These are phyloP conservation scores for Ceratonia siliqua DNA, from an alignment of 306 rosid genomes.

Conservation along the genomic window DNA sequence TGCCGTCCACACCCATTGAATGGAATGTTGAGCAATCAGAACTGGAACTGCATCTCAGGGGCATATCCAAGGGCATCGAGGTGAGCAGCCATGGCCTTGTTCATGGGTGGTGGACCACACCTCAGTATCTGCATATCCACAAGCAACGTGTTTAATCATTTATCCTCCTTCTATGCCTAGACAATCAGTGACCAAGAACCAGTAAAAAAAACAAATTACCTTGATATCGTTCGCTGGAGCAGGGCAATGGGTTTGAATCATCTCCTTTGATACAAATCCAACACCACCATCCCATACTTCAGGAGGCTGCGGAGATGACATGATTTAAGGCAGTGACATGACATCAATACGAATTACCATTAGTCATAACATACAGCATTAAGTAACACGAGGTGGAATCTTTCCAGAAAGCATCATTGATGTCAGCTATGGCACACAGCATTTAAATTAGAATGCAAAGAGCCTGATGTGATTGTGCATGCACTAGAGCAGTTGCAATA, in stretches of 20 bases:
- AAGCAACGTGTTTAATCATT: constrained; percentile 7
- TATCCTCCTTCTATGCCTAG: background rate
- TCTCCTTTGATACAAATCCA: constrained; percentile 89
- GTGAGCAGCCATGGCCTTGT: constrained; percentile 91
- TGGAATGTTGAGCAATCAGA: constrained; percentile 51
- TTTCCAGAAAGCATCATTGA: background rate
- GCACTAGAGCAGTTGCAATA: background rate
- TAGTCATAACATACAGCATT: background rate
- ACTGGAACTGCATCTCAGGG: constrained; percentile 86
- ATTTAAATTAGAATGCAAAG: constrained; percentile 6
- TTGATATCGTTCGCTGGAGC: constrained; percentile 72
- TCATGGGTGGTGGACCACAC: constrained; percentile 99
- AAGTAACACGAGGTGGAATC: constrained; percentile 45
- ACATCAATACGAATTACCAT: constrained; percentile 16
- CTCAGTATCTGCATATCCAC: constrained; percentile 65
- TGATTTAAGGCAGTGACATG: background rate
- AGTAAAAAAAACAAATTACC: no score
- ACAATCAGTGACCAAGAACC: no score
- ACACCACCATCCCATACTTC: constrained; percentile 91
- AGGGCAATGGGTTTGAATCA: constrained; percentile 85
- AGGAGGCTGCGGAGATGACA: constrained; percentile 65
- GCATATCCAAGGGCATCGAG: constrained; percentile 73
- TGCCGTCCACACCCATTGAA: constrained; percentile 14
- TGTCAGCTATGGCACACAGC: background rate
- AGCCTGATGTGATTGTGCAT: constrained; percentile 10